phyloP scores from a whole-genome alignment of 768 basidiomycete species.

The Coprinellus aureogranulatus region DNA sequence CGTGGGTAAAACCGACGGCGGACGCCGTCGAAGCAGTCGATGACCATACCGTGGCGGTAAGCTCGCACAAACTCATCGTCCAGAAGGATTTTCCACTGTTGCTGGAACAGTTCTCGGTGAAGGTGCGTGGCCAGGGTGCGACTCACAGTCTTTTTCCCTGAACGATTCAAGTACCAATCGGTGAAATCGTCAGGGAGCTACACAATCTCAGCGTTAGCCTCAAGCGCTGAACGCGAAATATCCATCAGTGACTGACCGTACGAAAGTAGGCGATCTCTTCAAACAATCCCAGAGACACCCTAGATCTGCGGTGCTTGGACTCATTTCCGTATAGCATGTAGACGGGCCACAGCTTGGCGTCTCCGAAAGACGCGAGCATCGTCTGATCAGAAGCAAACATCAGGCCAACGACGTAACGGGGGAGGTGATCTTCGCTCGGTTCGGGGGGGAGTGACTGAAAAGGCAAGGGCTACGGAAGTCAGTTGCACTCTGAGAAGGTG shows the following conservation, averaged over 20 bases:
- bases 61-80: constrained; percentile 4
- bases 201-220: constrained; percentile 1
- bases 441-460: background rate
- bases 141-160: background rate
- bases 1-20: constrained; percentile 2
- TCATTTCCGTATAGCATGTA: constrained; percentile 16
- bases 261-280: constrained; percentile 14
- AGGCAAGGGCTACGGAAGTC: too few species aligned
- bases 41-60: background rate
- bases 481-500: too few species aligned
- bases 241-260: background rate
- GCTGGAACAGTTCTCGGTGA: constrained; percentile 24
- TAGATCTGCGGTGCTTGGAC: constrained; percentile 15
- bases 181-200: constrained; percentile 14
- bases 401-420: constrained; percentile 14
- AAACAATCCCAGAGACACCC: constrained; percentile 6
- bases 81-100: constrained; percentile 22
- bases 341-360: constrained; percentile 15
- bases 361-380: constrained; percentile 15
- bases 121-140: background rate
- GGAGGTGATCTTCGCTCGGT: background rate
- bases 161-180: constrained; percentile 9
- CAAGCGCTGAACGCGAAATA: background rate
- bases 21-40: constrained; percentile 6
- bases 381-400: constrained; percentile 25